Base-by-base conservation (phyloP, 306 rosid genomes). In the Argentina anserina region DNA sequence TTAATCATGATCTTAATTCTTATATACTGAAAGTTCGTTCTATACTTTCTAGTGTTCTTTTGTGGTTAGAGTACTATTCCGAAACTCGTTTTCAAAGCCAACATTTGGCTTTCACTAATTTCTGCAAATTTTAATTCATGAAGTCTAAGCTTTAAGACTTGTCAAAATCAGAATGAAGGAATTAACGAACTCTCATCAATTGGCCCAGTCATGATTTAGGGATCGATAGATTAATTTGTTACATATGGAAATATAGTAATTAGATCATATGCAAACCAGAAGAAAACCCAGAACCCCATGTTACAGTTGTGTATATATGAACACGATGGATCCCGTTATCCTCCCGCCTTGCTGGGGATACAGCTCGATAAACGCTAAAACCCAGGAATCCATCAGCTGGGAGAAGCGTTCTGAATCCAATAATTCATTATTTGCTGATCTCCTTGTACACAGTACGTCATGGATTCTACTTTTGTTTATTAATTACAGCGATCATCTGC, bases 251-350 rank as follows among this genome's bases (percentile, higher is more conserved):
- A 34, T 67, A 33, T 70, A n/a, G 33, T 9, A 73, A 62, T 33
- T 34, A n/a, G n/a, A n/a, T n/a, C n/a, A 55, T 53, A 39, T 23
- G 41, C 20, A 71, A 41, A 50, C 11, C 31, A 25, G 70, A 21
- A 63, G 33, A 34, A 64, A 67, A 73, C 41, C 71, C 67, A 41
- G 70, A 67, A 61, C 55, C 50, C 52, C 37, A 61, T 60, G 39
- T 28, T 10, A 60, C 7, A 13, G 5, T 28, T 31, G n/a, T 31
- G 5, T 28, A 59, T 58, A 59, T 17, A 34, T 18, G 67, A 15
- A 47, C 31, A 37, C n/a, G n/a, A 65, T 47, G 81, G 74, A 76
- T 76, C 75, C 75, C 67, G 84, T 40, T 71, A 21, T 70, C 17
- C 21, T 60, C 40, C 26, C 34, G 67, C 25, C 43, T 62, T 33